Percentiles rank a stretch among this genome's conserved stretches.
These are phyloP conservation scores for Saksenaea oblongispora DNA, from an alignment of 371 early-diverging fungal species.

Conservation along the genomic window DNA sequence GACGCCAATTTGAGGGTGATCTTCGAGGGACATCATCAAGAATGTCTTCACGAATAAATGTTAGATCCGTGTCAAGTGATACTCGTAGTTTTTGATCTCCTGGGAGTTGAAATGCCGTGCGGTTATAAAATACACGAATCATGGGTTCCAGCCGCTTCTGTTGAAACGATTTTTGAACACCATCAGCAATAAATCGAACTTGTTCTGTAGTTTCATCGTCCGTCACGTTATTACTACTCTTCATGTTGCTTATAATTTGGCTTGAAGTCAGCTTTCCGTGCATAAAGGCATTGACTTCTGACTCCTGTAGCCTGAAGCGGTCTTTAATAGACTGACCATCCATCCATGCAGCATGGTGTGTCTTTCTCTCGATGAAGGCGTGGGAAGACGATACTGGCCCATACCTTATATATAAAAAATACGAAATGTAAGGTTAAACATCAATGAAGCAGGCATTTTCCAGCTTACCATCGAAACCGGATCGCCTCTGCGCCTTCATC, in stretches of 20 bases:
- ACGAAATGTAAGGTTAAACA: slow-evolving; percentile 33
- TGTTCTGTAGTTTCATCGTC: slow-evolving; percentile 77
- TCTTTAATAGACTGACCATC: slow-evolving; percentile 87
- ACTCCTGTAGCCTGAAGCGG: slow-evolving; percentile 53
- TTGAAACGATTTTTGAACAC: slow-evolving; percentile 79
- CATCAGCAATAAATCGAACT: slow-evolving; percentile 70
- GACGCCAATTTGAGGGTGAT: slow-evolving; percentile 86
- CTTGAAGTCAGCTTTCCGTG: slow-evolving; percentile 88
- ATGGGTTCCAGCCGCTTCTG: slow-evolving; percentile 79
- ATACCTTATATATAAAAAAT: slow-evolving; percentile 44
- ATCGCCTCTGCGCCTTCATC: slow-evolving; percentile 94
- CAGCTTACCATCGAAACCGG: slow-evolving; percentile 89
- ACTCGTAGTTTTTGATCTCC: slow-evolving; percentile 94
- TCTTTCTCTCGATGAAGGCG: slow-evolving; percentile 98
- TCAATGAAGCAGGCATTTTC: slow-evolving; percentile 13
- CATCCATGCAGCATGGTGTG: slow-evolving; percentile 96
- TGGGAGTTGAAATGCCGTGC: slow-evolving; percentile 98
- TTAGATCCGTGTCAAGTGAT: slow-evolving; percentile 95
- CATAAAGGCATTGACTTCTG: slow-evolving; percentile 45
- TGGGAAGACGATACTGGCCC: slow-evolving; percentile 59
- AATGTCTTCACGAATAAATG: slow-evolving; percentile 97
- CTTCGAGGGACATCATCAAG: slow-evolving; percentile 60
- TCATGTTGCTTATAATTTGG: slow-evolving; percentile 70
- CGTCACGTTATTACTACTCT: slow-evolving; percentile 60
- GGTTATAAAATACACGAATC: slow-evolving; percentile 92